Evolutionary conservation across 176 grass and related monocot species (phyloP), one percentile per base, ranked within the genome.

Genomic region (Avena eriantha): DNA sequence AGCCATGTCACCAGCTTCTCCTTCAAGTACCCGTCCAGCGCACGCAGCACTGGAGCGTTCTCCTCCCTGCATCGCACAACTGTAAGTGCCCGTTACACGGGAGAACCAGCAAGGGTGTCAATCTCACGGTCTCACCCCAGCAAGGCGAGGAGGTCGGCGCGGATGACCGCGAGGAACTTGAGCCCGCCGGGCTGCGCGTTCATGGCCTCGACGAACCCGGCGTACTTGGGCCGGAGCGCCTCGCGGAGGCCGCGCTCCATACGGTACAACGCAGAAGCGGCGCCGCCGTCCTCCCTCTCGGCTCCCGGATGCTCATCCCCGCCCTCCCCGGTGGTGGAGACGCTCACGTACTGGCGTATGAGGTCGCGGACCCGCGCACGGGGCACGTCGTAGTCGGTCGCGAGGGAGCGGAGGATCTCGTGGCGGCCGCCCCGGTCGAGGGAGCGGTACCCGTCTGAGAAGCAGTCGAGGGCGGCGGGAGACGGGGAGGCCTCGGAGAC

Each of bases 1-100:
- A 98, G 96, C 96, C 96, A 98, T 2, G 93, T 95, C 33, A 94
- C 91, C 58, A 98, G 93, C 70, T 98, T 98, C 86, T 98, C 92
- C 92, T 98, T 98, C 88, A 98, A 79, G 88, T 98, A 98, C 69
- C 82, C 88, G 51, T 98, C 96, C 76, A 98, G 67, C 15, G 96
- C 96, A 36, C 92, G 93, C 61, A 98, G 87, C 18, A 92, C 89
- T 21, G 91, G 87, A 48, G 84, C 71, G 34, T 95, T 95, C 83
- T 95, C 93, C 79, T 90, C 79, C 60, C 93, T 98, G 64, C 26
- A 84, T 84, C 73, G 79, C 64, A 63, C 82, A 63, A 60, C 69
- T 73, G 73, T 65, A 69, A 88, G 53, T 57, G 33, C 73, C 85
- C 53, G 34, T 33, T 31, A 76, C 46, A 29, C 48, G 79, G 8